phyloP scores from a whole-genome alignment of 352 stramenopile species.

The Phytophthora foliorum region DNA sequence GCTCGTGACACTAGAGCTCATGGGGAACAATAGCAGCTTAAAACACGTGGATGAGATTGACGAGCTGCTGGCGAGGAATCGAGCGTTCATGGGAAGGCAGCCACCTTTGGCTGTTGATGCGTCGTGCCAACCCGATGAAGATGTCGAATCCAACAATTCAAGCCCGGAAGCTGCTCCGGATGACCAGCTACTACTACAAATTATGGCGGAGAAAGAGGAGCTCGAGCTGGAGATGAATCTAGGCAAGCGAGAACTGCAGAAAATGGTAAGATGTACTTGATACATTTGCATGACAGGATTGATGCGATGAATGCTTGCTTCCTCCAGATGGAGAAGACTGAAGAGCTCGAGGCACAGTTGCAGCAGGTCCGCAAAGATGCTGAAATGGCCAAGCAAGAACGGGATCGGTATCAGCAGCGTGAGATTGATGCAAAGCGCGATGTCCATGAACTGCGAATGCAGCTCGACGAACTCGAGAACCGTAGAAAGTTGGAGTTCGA shows the following conservation, averaged over 20 bases:
- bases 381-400: constrained; percentile 61
- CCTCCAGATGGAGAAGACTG: constrained; percentile 57
- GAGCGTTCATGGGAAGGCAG: constrained; percentile 42
- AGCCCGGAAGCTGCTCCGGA: constrained; percentile 21
- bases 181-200: constrained; percentile 70
- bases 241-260: constrained; percentile 51
- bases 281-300: neutral
- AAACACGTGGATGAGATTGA: constrained; percentile 79
- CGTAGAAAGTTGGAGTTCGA: constrained; percentile 72
- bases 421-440: constrained; percentile 69
- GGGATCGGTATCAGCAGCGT: constrained; percentile 66
- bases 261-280: constrained; percentile 44
- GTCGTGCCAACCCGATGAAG: constrained; percentile 38
- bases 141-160: constrained; percentile 24
- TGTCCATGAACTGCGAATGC: constrained; percentile 69
- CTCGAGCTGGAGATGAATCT: constrained; percentile 52
- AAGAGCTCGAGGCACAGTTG: constrained; percentile 61
- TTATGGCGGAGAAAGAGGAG: constrained; percentile 76
- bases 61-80: constrained; percentile 64
- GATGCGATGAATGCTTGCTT: neutral
- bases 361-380: constrained; percentile 57
- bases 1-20: constrained; percentile 68
- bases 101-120: constrained; percentile 29
- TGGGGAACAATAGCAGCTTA: constrained; percentile 83
- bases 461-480: constrained; percentile 78